Base-by-base conservation (phyloP, 2,329 filamentous ascomycete genomes). In the Coleophoma eucalyptorum region DNA sequence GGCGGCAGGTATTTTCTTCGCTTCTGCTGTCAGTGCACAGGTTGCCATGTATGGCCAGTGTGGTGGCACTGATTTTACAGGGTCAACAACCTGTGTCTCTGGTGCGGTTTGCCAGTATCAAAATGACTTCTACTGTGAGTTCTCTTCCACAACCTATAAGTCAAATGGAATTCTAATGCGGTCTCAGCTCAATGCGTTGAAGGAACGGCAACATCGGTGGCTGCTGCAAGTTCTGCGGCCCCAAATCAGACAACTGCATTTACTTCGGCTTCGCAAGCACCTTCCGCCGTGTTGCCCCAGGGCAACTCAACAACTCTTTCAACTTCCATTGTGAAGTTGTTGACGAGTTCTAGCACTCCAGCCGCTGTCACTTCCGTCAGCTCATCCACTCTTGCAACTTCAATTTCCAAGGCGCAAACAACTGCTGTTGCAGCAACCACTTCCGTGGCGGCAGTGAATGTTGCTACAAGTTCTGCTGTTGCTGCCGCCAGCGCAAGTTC, bases 11-110 rank as follows among this genome's bases (percentile, higher is more conserved):
- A 13, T 44, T 32, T 19, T 56, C 59, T 43, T 35, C 37, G 26
- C 42, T 44, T 44, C 42, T 15, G 20, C 20, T 31, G 42, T 12
- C n/a, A 8, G 19, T 31, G 42, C 20, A 15, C 42, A 44, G 21
- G 46, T 49, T 41, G 44, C 12, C 34, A 49, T 31, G 18, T 61
- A 53, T 40, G 38, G 44, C 16, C 56, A 61, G 46, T 61, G 58
- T 42, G 58, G 58, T 43, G 58, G 58, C 48, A 45, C 46, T 40
- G 44, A 43, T 1, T 58, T 51, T 43, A 47, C 53, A 12, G 58
- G 58, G 10, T 31, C 43, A 12, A 58, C 51, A 11, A 33, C 12
- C 12, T 61, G 56, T 32, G 53, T 34, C 6, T 48, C 38, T 16
- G 41, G 44, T 11, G 54, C 19, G 15, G 43, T 37, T 37, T 58